Evolutionary conservation across 169 alveolate species (phyloP), one percentile per base, ranked within the genome.

Genomic region (Babesia caballi): DNA sequence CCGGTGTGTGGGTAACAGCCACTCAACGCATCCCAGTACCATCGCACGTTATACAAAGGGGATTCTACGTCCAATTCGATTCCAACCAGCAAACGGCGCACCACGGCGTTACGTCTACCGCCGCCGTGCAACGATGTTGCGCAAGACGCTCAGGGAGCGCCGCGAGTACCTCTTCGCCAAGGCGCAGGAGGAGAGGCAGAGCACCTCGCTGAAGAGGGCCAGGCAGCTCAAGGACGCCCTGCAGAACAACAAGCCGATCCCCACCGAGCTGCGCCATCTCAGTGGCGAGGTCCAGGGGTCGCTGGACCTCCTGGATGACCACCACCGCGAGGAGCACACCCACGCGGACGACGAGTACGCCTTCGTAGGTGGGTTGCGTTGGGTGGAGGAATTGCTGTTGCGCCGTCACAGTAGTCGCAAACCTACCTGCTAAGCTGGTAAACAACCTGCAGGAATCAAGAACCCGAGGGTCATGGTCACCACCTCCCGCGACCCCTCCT

Each of bases 391-490:
- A 8, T 51, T 27, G 41, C 60, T 9, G 54, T 21, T 8, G 7
- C 23, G 41, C 8, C 19, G 41, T 51, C 11, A 27, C 21, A 51
- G 85, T 89, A 60, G 98, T 92, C 70, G 91, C 87, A 33, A 94
- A 95, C 25, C 78, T 91, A 58, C 90, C 91, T 11, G 94, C 82
- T 97, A 91, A 46, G 0, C 2, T 8, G 3, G 14, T 59, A 36
- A 36, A 21, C 19, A 2, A 11, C 23, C 74, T 32, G 90, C 96
- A 41, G 96, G 97, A 32, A 83, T 91, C 38, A 88, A 92, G 60
- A 97, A 95, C 41, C 99, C 99, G 28, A 93, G 91, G 83, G 94
- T 98, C 46, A 83, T 97, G 67, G 85, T 98, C 19, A 98, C 99
- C 56, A 97, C 99, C 25, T 91, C 98, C 32, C 85, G 99, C 56